phyloP scores from a whole-genome alignment of 2,329 filamentous ascomycete species.

The Pestalotiopsis sp. region DNA sequence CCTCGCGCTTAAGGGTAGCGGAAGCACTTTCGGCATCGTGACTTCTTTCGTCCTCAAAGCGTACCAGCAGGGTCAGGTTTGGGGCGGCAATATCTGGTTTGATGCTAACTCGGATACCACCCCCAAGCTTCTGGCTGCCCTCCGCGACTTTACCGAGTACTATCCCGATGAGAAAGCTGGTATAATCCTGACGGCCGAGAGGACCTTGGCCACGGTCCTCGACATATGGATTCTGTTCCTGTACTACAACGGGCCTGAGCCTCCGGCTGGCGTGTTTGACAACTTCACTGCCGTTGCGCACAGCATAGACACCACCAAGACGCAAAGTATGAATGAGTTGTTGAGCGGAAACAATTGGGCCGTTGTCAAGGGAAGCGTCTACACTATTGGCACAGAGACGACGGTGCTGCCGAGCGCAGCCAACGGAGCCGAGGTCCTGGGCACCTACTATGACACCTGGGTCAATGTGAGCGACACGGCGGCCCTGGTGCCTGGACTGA shows the following conservation, averaged over 20 bases:
- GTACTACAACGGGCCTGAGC: constrained; percentile 62
- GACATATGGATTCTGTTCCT: constrained; percentile 64
- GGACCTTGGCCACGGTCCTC: constrained; percentile 43
- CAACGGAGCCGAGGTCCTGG: constrained; percentile 32
- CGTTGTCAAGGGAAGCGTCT: constrained; percentile 35
- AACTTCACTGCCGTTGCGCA: constrained; percentile 55
- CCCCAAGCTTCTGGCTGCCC: constrained; percentile 44
- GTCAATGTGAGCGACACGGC: constrained; percentile 30
- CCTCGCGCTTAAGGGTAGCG: constrained; percentile 56
- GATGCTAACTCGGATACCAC: constrained; percentile 32
- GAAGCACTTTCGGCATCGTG: constrained; percentile 59
- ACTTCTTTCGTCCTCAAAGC: constrained; percentile 48
- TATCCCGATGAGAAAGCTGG: constrained; percentile 62
- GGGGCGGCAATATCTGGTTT: constrained; percentile 46
- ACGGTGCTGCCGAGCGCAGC: constrained; percentile 34
- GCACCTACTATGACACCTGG: constrained; percentile 36
- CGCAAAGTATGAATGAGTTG: constrained; percentile 49
- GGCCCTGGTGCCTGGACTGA: constrained; percentile 26
- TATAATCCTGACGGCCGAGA: constrained; percentile 59
- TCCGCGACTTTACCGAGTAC: constrained; percentile 59
- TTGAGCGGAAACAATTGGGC: constrained; percentile 47
- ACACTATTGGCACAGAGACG: constrained; percentile 42
- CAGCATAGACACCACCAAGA: constrained; percentile 46
- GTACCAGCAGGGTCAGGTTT: constrained; percentile 42
- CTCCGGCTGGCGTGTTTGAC: constrained; percentile 56